Base-by-base conservation (phyloP, 139 green algal genomes). In the Chlamydomonas sp. region DNA sequence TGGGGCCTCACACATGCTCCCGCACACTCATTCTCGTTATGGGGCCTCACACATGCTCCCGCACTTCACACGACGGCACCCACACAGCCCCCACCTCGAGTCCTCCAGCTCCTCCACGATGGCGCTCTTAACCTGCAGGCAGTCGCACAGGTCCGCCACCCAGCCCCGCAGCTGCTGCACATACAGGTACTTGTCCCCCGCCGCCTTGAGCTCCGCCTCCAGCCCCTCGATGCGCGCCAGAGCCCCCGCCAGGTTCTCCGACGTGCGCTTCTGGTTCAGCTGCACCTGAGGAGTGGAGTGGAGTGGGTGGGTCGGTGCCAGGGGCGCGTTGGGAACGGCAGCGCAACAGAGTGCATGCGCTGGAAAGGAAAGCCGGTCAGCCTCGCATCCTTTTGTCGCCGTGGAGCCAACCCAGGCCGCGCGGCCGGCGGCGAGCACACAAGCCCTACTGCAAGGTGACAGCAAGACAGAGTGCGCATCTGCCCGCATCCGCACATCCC, bases 21-120 rank as follows among this genome's bases (percentile, higher is more conserved):
- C 80, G 5, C 10, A 59, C 80, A 69, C 71, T 17, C 57, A 63
- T 63, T n/a, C 76, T 58, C 4, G 57, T 57, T 9, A 5, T 49
- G 16, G 31, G 16, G 77, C 80, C 14, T 64, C 82, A 4, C 90
- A 82, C 58, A 91, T 90, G 0, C 59, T 89, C 31, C 31, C 31
- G 31, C 31, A 49, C 31, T 49, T 49, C 31, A 49, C 31, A 49
- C 31, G 31, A 49, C 31, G 31, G 31, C 31, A 49, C 31, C 31
- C 31, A 49, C 31, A 49, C 31, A 49, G 31, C 49, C 74, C 14
- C 2, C 75, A 83, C 75, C 84, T 71, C 5, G 94, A 89, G 20
- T 97, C 97, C 88, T 98, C 95, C 86, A 99, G 90, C 89, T 97
- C 97, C 90, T 99, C 97, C 18, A 98, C 93, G 16, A 98, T 89